Evolutionary conservation across 192 early-diverging fungal species (phyloP).

Genomic region (Chytriomyces sp.): DNA sequence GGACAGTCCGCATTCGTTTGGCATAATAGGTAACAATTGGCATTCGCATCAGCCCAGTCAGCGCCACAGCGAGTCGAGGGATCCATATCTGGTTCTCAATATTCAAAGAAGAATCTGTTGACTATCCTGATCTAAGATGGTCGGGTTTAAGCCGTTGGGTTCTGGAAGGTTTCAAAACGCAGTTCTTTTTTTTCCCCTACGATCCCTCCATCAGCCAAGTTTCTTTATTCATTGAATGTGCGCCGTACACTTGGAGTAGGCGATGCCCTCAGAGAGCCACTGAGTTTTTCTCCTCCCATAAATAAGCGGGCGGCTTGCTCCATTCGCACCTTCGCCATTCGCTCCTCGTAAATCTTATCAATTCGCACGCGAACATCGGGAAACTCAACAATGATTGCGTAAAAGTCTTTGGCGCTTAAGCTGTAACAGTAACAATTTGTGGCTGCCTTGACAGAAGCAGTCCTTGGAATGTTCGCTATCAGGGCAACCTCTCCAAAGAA

Average conservation of each 20-base stretch:
- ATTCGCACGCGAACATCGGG: constrained; percentile 26
- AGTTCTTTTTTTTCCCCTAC: no score
- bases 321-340: constrained; percentile 25
- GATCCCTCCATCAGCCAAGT: not conserved
- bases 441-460: constrained; percentile 15
- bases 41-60: no score
- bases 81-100: no score
- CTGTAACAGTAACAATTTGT: constrained; percentile 9
- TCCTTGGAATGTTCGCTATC: constrained; percentile 30
- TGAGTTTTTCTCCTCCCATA: constrained; percentile 1
- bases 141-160: no score
- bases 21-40: no score
- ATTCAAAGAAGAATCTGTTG: no score
- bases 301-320: constrained; percentile 13
- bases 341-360: constrained; percentile 26
- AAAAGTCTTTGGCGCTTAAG: constrained; percentile 16
- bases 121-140: no score
- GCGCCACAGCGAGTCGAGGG: no score
- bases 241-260: not conserved
- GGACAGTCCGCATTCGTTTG: no score
- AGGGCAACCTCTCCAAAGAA: constrained; percentile 42
- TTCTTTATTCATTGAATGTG: not conserved
- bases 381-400: constrained; percentile 22
- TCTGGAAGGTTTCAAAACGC: no score
- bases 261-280: not conserved